Evolutionary conservation across 164 flowering plant genomes (phyloP).

Genomic region (Nymphaea colorata): DNA sequence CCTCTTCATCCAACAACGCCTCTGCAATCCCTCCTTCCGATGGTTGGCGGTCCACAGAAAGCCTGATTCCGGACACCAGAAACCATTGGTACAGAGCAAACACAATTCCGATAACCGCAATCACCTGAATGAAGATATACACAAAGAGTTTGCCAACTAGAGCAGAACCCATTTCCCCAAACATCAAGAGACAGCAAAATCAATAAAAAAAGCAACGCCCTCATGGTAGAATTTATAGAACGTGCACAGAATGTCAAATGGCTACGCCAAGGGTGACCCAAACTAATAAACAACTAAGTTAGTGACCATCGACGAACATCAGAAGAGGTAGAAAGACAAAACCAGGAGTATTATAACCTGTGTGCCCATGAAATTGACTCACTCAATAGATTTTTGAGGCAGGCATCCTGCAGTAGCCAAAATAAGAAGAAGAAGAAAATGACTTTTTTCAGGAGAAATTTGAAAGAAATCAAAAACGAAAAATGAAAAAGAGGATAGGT

Average conservation of each 20-base stretch:
- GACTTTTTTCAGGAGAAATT: background rate
- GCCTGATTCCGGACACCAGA: slow-evolving; percentile 2
- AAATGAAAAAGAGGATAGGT: background rate
- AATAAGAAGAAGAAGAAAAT: no score
- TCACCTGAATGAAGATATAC: slow-evolving; percentile 4
- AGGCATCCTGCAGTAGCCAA: background rate
- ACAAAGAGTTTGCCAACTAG: background rate
- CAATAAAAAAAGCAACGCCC: background rate
- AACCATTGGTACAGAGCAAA: slow-evolving; percentile 6
- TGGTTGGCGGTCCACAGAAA: slow-evolving; percentile 1
- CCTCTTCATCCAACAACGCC: slow-evolving; percentile 32
- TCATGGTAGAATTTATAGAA: background rate
- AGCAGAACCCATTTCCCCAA: slow-evolving; percentile 5
- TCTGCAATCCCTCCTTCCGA: slow-evolving; percentile 23
- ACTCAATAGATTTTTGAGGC: background rate
- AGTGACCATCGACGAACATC: background rate
- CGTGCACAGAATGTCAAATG: background rate
- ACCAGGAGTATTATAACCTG: background rate
- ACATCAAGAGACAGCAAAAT: background rate
- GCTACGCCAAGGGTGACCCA: background rate
- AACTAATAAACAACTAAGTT: background rate
- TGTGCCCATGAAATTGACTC: background rate
- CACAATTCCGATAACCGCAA: slow-evolving; percentile 6
- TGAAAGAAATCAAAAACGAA: background rate
- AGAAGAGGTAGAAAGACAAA: background rate